Evolutionary conservation across 345 rosid genomes (phyloP).

Genomic region (Rhodomyrtus tomentosa): DNA sequence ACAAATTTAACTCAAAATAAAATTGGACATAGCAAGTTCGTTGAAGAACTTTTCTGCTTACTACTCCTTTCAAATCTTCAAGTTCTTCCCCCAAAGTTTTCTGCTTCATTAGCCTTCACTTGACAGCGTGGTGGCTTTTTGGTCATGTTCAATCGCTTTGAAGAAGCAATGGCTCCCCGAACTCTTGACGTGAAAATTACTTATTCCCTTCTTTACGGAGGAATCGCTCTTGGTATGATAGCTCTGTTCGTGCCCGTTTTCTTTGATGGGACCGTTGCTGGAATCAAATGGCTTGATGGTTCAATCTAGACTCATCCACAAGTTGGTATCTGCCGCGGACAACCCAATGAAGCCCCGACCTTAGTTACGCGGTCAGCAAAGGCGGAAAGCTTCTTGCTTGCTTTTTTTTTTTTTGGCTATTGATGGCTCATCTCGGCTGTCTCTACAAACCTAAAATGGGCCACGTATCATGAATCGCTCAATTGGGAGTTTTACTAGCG

Average conservation of each 20-base stretch:
- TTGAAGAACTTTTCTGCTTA: neutral
- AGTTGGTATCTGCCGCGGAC: fast-evolving
- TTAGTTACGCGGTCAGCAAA: too few species aligned
- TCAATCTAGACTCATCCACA: fast-evolving
- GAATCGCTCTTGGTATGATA: neutral
- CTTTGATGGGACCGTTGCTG: fast-evolving
- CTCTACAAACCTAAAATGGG: too few species aligned
- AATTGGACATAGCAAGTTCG: neutral
- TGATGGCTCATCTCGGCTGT: too few species aligned
- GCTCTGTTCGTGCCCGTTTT: neutral
- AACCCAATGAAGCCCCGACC: neutral
- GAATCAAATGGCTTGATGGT: neutral
- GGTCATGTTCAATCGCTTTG: neutral
- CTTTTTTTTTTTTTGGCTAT: too few species aligned
- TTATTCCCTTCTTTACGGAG: neutral
- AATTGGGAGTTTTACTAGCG: too few species aligned
- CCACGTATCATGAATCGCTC: too few species aligned
- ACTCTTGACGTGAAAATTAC: neutral
- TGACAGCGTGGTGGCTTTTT: neutral
- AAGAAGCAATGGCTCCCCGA: fast-evolving
- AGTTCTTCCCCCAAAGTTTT: neutral
- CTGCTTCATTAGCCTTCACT: neutral
- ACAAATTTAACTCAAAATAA: too few species aligned
- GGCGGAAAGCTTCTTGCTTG: too few species aligned
- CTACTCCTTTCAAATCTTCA: fast-evolving